Base-by-base conservation (phyloP, 169 alveolate genomes). In the Eimeria tenella region DNA sequence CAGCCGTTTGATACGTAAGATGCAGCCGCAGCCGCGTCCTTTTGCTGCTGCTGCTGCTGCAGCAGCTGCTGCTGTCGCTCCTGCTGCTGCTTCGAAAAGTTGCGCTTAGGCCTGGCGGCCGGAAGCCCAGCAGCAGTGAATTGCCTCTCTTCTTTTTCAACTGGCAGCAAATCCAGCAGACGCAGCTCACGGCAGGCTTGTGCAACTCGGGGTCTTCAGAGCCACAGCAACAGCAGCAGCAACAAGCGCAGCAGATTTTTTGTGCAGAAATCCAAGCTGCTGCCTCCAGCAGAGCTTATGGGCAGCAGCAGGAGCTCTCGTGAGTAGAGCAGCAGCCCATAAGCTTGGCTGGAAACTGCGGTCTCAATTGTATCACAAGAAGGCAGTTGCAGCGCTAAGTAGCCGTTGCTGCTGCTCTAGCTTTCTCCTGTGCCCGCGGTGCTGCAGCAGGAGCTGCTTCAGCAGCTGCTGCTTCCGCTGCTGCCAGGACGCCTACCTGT, bases 381-480 rank as follows among this genome's bases (percentile, higher is more conserved):
- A 31, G 42, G 42, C 42, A 31, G 42, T 31, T 31, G 42, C 42
- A 31, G 4, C 2, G 42, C 42, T 31, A 31, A 1, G 42, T 31
- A 0, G 42, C 42, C 42, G 42, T 31, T 31, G 42, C 42, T 31
- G 42, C 42, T 31, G 42, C 42, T 31, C 42, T 31, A 31, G 42
- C 42, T 2, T 31, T 31, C 2, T 31, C 42, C 42, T 31, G 42
- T 31, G 42, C 42, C 42, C 42, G 42, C 42, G 31, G 60, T 25
- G 21, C 84, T 25, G 21, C 63, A 75, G 50, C 86, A 75, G 19
- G 31, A 49, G 65, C 63, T 42, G 86, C 86, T 42, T 49, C 86
- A 50, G 86, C 86, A 50, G 86, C 86, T n/a, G 65, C 86, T 11
- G 86, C 65, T 11, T 65, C 86, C 9, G 86, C 81, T 9, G 81